A percentile compares a stretch with the other conserved stretches of the same genome.
These are phyloP conservation scores for Friedmanniomyces endolithicus DNA, from an alignment of 495 filamentous ascomycete genomes.

Conservation along the genomic window DNA sequence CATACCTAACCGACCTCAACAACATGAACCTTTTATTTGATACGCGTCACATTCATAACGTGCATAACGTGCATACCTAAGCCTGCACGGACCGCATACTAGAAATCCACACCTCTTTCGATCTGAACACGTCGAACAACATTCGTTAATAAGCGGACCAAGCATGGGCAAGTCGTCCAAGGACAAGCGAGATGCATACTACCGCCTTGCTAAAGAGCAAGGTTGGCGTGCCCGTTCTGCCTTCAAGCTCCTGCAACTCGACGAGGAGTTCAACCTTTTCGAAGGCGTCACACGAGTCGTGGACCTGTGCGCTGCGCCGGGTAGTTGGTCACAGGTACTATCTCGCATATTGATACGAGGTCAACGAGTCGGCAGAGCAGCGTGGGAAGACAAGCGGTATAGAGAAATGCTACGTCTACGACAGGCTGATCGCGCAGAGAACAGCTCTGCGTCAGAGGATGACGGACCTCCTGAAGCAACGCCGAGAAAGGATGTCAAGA, in stretches of 20 bases:
- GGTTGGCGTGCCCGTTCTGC: constrained; percentile 93
- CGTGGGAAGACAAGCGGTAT: constrained; percentile 72
- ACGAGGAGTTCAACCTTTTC: constrained; percentile 95
- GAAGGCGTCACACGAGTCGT: constrained; percentile 77
- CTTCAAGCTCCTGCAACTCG: constrained; percentile 91
- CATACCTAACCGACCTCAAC: too few relatives aligned
- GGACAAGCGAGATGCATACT: constrained; percentile 96
- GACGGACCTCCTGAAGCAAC: constrained; percentile 19
- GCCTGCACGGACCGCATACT: too few relatives aligned
- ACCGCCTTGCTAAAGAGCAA: constrained; percentile 94
- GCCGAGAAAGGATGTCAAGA: constrained; percentile 68
- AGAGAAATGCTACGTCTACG: constrained; percentile 18
- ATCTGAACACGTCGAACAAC: not conserved
- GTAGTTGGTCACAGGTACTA: constrained; percentile 92
- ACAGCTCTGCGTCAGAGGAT: constrained; percentile 23
- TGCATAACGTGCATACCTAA: too few relatives aligned
- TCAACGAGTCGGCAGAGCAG: constrained; percentile 70
- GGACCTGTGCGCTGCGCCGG: constrained; percentile 90
- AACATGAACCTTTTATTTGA: too few relatives aligned
- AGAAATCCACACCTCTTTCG: not conserved
- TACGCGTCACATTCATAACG: too few relatives aligned
- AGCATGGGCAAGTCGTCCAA: constrained; percentile 95
- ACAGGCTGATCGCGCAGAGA: not conserved
- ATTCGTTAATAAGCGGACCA: not conserved
- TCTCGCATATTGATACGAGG: constrained; percentile 85